Evolutionary conservation across 495 filamentous ascomycete genomes (phyloP).

Genomic region (Trichoderma parareesei): DNA sequence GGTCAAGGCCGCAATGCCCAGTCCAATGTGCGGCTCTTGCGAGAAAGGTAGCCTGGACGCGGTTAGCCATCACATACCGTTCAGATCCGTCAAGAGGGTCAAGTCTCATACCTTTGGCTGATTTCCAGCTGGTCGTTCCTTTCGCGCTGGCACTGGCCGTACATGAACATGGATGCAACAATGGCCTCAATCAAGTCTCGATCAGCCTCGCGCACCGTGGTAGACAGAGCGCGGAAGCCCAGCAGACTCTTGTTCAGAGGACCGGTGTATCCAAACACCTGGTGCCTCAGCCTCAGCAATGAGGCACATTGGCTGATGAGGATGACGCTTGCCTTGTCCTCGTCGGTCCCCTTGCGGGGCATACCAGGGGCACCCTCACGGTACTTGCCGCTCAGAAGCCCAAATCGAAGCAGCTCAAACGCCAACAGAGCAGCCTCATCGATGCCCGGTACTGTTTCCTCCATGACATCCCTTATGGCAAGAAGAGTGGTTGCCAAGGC

Average conservation of each 20-base stretch:
- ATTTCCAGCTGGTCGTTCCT: slow-evolving; percentile 63
- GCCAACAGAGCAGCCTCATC: slow-evolving; percentile 52
- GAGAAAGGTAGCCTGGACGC: slow-evolving; percentile 72
- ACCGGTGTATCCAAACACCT: slow-evolving; percentile 84
- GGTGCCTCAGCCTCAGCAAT: slow-evolving; percentile 72
- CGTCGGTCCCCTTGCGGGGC: slow-evolving; percentile 40
- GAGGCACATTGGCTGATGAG: slow-evolving; percentile 80
- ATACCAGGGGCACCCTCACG: slow-evolving; percentile 43
- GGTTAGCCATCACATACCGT: slow-evolving; percentile 25
- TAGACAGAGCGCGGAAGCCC: slow-evolving; percentile 75
- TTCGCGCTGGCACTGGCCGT: slow-evolving; percentile 64
- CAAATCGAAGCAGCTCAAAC: slow-evolving; percentile 70
- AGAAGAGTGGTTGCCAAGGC: slow-evolving; percentile 63
- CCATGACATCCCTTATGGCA: slow-evolving; percentile 50
- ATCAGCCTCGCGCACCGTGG: slow-evolving; percentile 65
- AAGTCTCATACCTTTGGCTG: slow-evolving; percentile 54
- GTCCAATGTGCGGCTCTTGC: slow-evolving; percentile 69
- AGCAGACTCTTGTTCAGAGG: slow-evolving; percentile 86
- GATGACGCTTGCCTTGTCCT: slow-evolving; percentile 60
- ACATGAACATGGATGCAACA: slow-evolving; percentile 68
- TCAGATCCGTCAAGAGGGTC: not conserved
- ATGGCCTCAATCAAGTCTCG: slow-evolving; percentile 79
- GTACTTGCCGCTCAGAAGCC: slow-evolving; percentile 61
- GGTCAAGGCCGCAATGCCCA: slow-evolving; percentile 86
- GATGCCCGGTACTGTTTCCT: slow-evolving; percentile 42